Conservation (phyloP, 257 asterid genomes). For the Solanum tacnaense region DNA sequence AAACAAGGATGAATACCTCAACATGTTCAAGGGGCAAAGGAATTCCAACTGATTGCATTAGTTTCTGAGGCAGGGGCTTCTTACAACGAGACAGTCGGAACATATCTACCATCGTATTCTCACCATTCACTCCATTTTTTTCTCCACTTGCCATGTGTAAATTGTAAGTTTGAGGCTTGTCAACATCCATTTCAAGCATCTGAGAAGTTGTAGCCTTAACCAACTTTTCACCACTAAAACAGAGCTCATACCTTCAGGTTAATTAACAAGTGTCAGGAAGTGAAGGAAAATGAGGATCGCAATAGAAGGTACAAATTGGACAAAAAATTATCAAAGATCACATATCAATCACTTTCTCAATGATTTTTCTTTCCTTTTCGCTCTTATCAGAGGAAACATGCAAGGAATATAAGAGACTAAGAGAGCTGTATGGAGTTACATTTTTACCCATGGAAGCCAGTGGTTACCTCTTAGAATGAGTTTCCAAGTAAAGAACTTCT, state of each 20-base stretch:
- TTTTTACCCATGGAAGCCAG: neutral
- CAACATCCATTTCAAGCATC: slow-evolving; percentile 46
- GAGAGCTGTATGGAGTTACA: neutral
- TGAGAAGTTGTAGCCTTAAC: slow-evolving; percentile 40
- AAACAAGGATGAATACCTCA: slow-evolving; percentile 43
- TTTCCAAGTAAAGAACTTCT: slow-evolving; percentile 85
- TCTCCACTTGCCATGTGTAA: slow-evolving; percentile 43
- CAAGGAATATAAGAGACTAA: neutral
- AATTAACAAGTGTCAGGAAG: slow-evolving; percentile 7
- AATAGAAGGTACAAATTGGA: neutral
- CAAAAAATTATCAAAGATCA: neutral
- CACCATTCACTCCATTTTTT: slow-evolving; percentile 45
- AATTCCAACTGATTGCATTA: slow-evolving; percentile 60
- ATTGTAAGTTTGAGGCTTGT: slow-evolving; percentile 35
- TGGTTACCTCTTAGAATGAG: slow-evolving; percentile 62
- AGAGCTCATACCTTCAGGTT: slow-evolving; percentile 77
- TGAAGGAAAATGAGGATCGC: neutral
- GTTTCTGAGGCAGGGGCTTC: slow-evolving; percentile 60
- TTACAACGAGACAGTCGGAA: slow-evolving; percentile 85
- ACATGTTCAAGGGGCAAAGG: slow-evolving; percentile 76
- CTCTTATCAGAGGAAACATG: neutral
- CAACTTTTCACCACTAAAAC: slow-evolving; percentile 69
- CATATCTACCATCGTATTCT: slow-evolving; percentile 43
- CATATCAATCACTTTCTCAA: neutral
- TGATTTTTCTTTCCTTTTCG: neutral